Evolutionary conservation across 1,139 yeast species (phyloP), one percentile per base, ranked within the genome.

Genomic region (Suzukiozyma palmioleophila): DNA sequence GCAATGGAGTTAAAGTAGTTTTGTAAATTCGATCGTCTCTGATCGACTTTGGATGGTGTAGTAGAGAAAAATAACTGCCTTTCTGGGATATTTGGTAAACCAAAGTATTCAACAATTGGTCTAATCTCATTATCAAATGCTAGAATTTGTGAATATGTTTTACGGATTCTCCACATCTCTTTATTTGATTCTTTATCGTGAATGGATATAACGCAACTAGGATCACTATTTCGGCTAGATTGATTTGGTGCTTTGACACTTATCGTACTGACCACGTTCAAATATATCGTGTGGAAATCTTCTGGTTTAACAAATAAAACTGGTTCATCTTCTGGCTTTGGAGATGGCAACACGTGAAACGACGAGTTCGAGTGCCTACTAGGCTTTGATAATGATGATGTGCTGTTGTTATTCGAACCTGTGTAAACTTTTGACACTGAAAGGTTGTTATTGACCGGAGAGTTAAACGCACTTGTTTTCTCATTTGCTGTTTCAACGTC

Each of bases 141-240:
- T 7, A 62, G 47, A 22, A 87, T 59, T 49, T 82, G 83, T 1
- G 72, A 62, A 41, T 75, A 70, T 3, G 80, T 66, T 52, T 88
- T 87, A 24, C 80, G 63, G 39, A 84, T 73, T 47, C 80, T 72
- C 85, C 94, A 87, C 72, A 84, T 75, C 52, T 81, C 87, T 49
- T 80, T 80, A 25, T 65, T 69, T 1, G 81, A 62, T 8, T 66
- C 76, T 25, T 79, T 67, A 52, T 85, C 92, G 26, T 71, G 64
- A 3, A 83, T 75, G 2, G 81, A 73, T 36, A 87, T 65, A 1
- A 85, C 69, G n/a, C 82, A 71, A 16, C 67, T 64, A 7, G 84
- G 79, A 31, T 81, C 86, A 32, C 78, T 85, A 46, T 65, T 63
- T 38, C 61, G 64, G 36, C 56, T 61, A 38, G 52, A 47, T 43